Base-by-base conservation (phyloP, 2,329 filamentous ascomycete species). In the Ambrosiella xylebori region DNA sequence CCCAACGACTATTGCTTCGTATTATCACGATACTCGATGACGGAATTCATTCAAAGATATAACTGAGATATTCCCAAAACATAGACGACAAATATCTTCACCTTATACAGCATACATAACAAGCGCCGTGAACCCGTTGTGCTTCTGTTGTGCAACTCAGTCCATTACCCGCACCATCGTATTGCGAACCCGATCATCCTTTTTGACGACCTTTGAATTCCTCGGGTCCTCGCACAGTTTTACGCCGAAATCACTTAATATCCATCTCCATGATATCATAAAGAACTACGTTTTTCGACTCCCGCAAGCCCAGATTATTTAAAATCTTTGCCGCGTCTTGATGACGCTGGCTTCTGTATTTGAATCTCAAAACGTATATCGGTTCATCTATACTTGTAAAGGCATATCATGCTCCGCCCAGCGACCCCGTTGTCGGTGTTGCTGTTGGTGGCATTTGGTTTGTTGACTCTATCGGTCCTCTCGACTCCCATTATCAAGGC, bases 381-480 rank as follows among this genome's bases (percentile, higher is more conserved):
- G 3, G 27, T 27, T 27, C 27, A 5, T 59, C 60, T 57, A 59
- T 61, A 51, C n/a, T 54, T 56, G 65, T 67, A 45, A 62, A 64
- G 60, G 61, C 63, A 51, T 74, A 82, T 73, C 73, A 88, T 95
- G 81, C 76, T 97, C 69, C 87, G 90, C 67, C 90, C 93, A 62
- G 91, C 93, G 62, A 97, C 93, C 61, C 91, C 93, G 64, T 75
- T 98, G 68, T 84, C 90, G 64, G 75, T 95, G 64, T 74, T 97
- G 68, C 84, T 97, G 66, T 79, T 94, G 62, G 77, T 80, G 66
- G 89, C 91, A 63, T 96, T 98, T 70, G 85, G 77, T 62, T 76
- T 97, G 62, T 77, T 97, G 56, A 75, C 97, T 52, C 76, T 98
- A 44, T 87, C 89, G 52, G 87, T 90, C 44, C 73, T 98, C n/a